phyloP scores from a whole-genome alignment of 345 rosid species.

The Erodium maritimum region DNA sequence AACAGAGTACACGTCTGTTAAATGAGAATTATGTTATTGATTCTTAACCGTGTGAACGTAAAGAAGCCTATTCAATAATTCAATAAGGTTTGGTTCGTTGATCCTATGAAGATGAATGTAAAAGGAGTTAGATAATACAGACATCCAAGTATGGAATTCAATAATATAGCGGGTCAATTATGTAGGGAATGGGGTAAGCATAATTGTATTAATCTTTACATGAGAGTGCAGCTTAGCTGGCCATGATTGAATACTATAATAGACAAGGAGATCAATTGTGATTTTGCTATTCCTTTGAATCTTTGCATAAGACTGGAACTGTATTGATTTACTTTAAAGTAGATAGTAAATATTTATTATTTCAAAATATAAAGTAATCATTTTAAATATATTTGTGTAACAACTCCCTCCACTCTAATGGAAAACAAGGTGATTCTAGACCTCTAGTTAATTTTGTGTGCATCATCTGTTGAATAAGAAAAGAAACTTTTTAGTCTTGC shows the following conservation, averaged over 20 bases:
- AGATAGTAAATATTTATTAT: too few relatives aligned
- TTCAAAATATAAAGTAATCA: too few relatives aligned
- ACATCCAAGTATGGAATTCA: too few relatives aligned
- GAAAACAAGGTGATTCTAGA: background rate
- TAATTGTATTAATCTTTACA: background rate
- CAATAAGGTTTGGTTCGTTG: background rate
- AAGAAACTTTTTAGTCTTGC: background rate
- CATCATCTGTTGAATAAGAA: slow-evolving; percentile 1
- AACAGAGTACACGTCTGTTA: too few relatives aligned
- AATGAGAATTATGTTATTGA: background rate
- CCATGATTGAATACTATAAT: background rate
- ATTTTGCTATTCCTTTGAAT: too few relatives aligned
- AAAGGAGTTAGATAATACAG: background rate
- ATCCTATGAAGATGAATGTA: background rate
- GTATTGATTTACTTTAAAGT: too few relatives aligned
- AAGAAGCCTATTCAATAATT: background rate
- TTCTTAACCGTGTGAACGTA: background rate
- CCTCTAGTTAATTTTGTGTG: background rate
- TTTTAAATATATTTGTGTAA: too few relatives aligned
- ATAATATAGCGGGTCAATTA: too few relatives aligned
- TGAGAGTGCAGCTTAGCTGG: background rate
- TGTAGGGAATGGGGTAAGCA: background rate
- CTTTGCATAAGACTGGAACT: too few relatives aligned
- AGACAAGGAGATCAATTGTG: background rate
- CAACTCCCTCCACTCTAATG: background rate